Evolutionary conservation across 208 protist species (phyloP), one percentile per base, ranked within the genome.

Genomic region (Leishmania lainsoni): DNA sequence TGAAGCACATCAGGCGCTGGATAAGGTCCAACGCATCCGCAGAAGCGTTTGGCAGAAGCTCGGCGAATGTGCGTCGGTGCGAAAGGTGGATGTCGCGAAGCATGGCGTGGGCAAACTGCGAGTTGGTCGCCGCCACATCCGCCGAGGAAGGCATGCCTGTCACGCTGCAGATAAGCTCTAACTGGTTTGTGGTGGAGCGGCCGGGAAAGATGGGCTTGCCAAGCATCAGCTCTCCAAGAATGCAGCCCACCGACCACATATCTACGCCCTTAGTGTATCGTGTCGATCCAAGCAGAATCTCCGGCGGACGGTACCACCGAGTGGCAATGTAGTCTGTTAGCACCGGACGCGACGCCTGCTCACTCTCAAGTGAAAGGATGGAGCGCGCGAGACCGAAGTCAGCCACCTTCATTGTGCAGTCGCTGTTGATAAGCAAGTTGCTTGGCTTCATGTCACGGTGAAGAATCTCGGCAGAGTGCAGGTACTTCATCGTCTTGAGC

Each of bases 241-340:
- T 99, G 91, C 99, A 99, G 6, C 99, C 99, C 8, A 99, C 92
- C 0, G 97, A 96, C 99, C 99, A 99, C 92, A 99, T 99, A 80
- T 99, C 99, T 39, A 99, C 98, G 51, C 96, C 96, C 73, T 99
- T 98, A 14, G 97, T 99, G 90, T 99, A 99, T 32, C 91, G 91
- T 61, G 92, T 99, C 12, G 92, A 98, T 58, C 98, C 98, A 0
- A 99, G 88, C 10, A 99, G 90, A 83, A 99, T 99, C 85, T 99
- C 99, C 1, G 99, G 99, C 26, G 99, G 98, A 6, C 99, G 93
- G 84, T 99, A 99, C 98, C 99, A 99, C n/a, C 99, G 87, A 8
- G 96, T 98, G 58, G 96, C 95, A 82, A 99, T 97, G 88, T 99
- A 99, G 81, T 99, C 98, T 29, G 98, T 99, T 35, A 99, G 90